Evolutionary conservation across 225 moss, liverwort and hornwort genomes (phyloP), one percentile per base, ranked within the genome.

Genomic region (Marchantia paleacea): DNA sequence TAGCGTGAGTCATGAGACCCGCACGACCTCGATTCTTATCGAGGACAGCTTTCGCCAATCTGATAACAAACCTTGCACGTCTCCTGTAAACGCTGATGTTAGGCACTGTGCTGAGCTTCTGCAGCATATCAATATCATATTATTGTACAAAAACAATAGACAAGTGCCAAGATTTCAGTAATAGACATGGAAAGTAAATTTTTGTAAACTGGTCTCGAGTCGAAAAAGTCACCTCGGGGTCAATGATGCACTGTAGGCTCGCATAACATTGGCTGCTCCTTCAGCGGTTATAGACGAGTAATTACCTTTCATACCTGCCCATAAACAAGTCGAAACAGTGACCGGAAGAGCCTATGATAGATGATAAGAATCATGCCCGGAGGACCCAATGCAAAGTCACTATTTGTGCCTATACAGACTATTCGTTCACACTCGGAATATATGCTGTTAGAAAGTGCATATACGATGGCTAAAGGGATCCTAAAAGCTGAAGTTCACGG

Each of bases 191-290:
- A 9, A 39, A 39, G 39, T 39, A 39, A 39, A 39, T 39, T 5
- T 39, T 39, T 5, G 39, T 39, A 39, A 39, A 39, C 2, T 5
- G 39, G 39, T 39, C 39, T 39, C 39, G 39, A 39, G 39, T 39
- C 39, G 20, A 47, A 39, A 19, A 76, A 20, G 7, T 72, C 87
- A 94, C 96, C 91, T 96, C 79, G 82, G 78, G 73, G 87, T 82
- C 76, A 92, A 85, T 52, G 92, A 92, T 63, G 84, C 81, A 89
- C 91, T 87, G 29, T 89, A 94, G 28, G 85, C 85, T 54, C 78
- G 83, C 73, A 96, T 83, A 64, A 94, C 94, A 77, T 88, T 90
- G 51, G 91, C 89, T 78, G 91, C 94, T 73, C 90, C 85, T 55
- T 85, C 85, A 54, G 86, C 88, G 65, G 87, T 82, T 47, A 82